Evolutionary conservation across 2,329 filamentous ascomycete genomes (phyloP).

Genomic region (Alternaria brassicae): DNA sequence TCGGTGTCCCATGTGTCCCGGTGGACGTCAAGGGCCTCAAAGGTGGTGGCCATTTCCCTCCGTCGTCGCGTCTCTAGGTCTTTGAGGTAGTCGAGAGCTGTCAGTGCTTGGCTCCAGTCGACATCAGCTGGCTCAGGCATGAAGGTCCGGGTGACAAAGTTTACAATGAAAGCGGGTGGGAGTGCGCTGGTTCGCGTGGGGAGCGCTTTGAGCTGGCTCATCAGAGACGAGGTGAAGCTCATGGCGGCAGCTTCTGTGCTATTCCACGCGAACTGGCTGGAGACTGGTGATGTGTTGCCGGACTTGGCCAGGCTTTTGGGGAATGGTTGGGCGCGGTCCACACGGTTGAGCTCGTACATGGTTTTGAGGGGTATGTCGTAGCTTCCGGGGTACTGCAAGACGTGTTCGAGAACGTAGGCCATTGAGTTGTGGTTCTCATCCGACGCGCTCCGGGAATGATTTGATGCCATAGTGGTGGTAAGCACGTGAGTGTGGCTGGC

Average conservation of each 20-base stretch:
- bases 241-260: slow-evolving; percentile 50
- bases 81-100: slow-evolving; percentile 70
- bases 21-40: slow-evolving; percentile 62
- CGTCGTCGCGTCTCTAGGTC: slow-evolving; percentile 67
- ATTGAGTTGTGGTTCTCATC: slow-evolving; percentile 44
- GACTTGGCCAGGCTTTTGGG: slow-evolving; percentile 38
- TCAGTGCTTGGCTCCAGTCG: slow-evolving; percentile 71
- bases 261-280: slow-evolving; percentile 41
- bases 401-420: slow-evolving; percentile 52
- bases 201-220: slow-evolving; percentile 64
- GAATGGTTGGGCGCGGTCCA: slow-evolving; percentile 56
- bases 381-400: slow-evolving; percentile 66
- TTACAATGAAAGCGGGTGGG: slow-evolving; percentile 68
- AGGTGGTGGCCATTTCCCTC: slow-evolving; percentile 63
- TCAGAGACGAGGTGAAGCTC: slow-evolving; percentile 59
- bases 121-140: slow-evolving; percentile 63
- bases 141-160: slow-evolving; percentile 67
- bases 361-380: slow-evolving; percentile 72
- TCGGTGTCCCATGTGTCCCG: slow-evolving; percentile 56
- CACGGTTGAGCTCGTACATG: slow-evolving; percentile 72
- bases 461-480: slow-evolving; percentile 38
- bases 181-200: slow-evolving; percentile 67
- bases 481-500: slow-evolving; percentile 9
- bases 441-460: slow-evolving; percentile 50
- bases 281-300: slow-evolving; percentile 48